A percentile compares a stretch with the other conserved stretches of the same genome.
Conservation (phyloP, 2,329 filamentous ascomycete species). For the Trichoderma sp. region DNA sequence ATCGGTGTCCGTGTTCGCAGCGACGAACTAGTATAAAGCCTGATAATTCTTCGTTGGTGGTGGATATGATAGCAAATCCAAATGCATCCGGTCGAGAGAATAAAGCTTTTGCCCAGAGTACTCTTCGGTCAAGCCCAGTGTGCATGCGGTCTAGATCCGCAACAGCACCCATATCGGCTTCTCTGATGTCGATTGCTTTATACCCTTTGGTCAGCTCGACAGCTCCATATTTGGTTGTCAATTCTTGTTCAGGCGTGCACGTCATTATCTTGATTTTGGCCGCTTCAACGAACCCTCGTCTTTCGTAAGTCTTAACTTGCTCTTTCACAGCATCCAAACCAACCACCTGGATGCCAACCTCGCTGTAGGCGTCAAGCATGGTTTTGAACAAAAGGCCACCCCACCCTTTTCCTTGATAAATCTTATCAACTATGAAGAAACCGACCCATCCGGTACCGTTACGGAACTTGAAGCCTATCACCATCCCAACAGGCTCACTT, state of each 20-base stretch:
- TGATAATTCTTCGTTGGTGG: not conserved
- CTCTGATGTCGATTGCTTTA: not conserved
- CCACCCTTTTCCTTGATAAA: conserved; percentile 6
- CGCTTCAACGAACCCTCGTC: conserved; percentile 13
- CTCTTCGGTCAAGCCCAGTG: conserved; percentile 3
- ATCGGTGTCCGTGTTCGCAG: not conserved
- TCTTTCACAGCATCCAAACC: conserved; percentile 2
- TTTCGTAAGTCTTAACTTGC: conserved; percentile 4
- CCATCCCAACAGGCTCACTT: conserved; percentile 4
- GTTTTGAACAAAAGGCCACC: not conserved
- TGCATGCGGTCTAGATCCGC: not conserved
- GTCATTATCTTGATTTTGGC: conserved; percentile 11
- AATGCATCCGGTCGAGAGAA: conserved; percentile 4
- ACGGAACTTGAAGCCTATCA: not conserved
- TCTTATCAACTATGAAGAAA: conserved; percentile 9
- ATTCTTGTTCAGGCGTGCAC: not conserved
- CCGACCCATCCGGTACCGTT: conserved; percentile 11
- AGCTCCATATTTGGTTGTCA: not conserved
- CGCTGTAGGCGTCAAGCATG: not conserved
- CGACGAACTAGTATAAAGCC: conserved; percentile 1
- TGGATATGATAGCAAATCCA: conserved; percentile 7
- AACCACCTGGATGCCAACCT: not conserved
- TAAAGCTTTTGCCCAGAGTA: not conserved
- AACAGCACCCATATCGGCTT: not conserved
- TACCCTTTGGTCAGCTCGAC: not conserved